A percentile compares a stretch with the other conserved stretches of the same genome.
Evolutionary conservation across 257 asterid species (phyloP).

Genomic region (Ophiorrhiza pumila): DNA sequence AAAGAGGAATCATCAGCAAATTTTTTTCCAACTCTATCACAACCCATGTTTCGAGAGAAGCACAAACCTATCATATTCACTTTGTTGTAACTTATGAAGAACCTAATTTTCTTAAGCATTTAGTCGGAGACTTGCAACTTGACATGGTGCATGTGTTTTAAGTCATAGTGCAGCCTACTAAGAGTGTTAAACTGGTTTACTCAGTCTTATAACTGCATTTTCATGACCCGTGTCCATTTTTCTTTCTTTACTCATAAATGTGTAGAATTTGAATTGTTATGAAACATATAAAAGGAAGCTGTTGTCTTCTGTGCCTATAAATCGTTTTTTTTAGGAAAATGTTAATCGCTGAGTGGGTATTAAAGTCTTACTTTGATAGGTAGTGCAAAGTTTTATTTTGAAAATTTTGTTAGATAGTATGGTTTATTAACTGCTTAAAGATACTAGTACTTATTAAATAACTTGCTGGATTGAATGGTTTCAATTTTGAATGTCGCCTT

Average conservation of each 20-base stretch:
- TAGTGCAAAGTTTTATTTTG: not conserved
- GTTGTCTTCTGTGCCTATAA: not conserved
- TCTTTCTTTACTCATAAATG: not conserved
- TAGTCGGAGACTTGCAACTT: not conserved
- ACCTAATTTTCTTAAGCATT: not conserved
- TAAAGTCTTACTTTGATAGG: not conserved
- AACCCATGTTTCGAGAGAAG: not conserved
- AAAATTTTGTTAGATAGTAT: not conserved
- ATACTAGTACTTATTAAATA: not conserved
- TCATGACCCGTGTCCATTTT: not conserved
- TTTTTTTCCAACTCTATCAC: not conserved
- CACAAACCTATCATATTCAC: not conserved
- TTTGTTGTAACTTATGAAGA: not conserved
- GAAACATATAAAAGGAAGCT: not conserved
- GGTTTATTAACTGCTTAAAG: not conserved
- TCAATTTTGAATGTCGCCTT: conserved; percentile 27
- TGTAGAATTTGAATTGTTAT: not conserved
- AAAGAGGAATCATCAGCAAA: not conserved
- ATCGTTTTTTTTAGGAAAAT: not conserved
- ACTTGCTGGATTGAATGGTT: conserved; percentile 8
- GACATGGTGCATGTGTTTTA: not conserved
- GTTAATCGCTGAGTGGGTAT: not conserved
- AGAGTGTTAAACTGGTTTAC: not conserved
- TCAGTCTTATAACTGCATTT: not conserved
- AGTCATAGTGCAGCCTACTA: not conserved